phyloP scores from a whole-genome alignment of 2,329 filamentous ascomycete genomes.

The Curvularia sp. region DNA sequence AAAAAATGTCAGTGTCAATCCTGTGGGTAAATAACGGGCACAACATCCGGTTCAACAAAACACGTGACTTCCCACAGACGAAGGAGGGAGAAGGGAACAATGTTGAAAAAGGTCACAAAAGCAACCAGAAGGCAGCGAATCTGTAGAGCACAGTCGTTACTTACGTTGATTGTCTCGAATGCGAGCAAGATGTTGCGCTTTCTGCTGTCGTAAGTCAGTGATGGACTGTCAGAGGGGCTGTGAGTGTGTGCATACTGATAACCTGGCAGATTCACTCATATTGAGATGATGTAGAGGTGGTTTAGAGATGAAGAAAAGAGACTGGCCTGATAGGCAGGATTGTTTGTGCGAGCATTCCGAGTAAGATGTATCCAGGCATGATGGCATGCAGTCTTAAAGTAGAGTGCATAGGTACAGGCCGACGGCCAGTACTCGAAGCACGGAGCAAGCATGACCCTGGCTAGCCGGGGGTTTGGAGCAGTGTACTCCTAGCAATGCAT shows the following conservation, averaged over 20 bases:
- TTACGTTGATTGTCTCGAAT: slow-evolving; percentile 75
- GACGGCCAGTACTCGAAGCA: slow-evolving; percentile 33
- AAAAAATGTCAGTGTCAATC: slow-evolving; percentile 15
- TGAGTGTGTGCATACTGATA: slow-evolving; percentile 25
- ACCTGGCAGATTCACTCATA: slow-evolving; percentile 38
- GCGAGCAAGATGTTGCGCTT: slow-evolving; percentile 59
- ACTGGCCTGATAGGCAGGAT: slow-evolving; percentile 24
- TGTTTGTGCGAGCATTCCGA: slow-evolving; percentile 29
- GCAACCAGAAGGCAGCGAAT: not conserved
- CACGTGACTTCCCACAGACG: not conserved
- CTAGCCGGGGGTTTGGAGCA: slow-evolving; percentile 25
- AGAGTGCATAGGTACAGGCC: slow-evolving; percentile 24
- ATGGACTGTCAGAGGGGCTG: not conserved
- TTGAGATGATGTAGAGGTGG: slow-evolving; percentile 20
- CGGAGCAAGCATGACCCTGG: slow-evolving; percentile 26
- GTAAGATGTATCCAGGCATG: slow-evolving; percentile 27
- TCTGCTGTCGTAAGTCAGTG: slow-evolving; percentile 31
- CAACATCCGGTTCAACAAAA: not conserved
- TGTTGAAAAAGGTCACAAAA: not conserved
- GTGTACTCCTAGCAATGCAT: slow-evolving; percentile 18
- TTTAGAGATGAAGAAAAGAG: slow-evolving; percentile 15
- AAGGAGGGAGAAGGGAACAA: not conserved
- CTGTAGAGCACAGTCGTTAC: slow-evolving; percentile 5
- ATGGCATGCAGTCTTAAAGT: slow-evolving; percentile 37
- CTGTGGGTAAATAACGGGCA: not conserved